Evolutionary conservation across 129 eudicot genomes (phyloP), one percentile per base, ranked within the genome.

Genomic region (Pulicaria dysenterica): DNA sequence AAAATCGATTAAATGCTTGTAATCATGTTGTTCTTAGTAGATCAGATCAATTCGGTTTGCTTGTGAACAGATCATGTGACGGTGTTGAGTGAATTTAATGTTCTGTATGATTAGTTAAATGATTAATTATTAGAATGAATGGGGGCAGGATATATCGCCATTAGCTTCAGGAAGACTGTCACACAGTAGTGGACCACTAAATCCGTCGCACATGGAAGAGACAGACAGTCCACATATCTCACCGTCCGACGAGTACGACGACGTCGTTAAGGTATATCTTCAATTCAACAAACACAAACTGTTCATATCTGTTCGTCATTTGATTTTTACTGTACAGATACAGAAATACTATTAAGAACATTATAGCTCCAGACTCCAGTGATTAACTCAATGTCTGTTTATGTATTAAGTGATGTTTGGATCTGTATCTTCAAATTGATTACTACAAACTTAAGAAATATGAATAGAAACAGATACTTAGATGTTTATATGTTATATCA

Each of bases 131-230:
- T 55, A n/a, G 2, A 46, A 75, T 56, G 43, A 50, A 57, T 66
- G 37, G 15, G 24, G 59, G 73, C 83, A 95, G 99, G 99, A 95
- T 58, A 85, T 95, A 41, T 95, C 97, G n/a, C 99, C 99, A 62
- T 67, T 95, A 73, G 91, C 97, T 36, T 95, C 99, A 6, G 99
- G 99, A 56, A 95, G 99, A 75, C 86, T 89, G 9, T 95, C 99
- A 37, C 97, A 91, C 44, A 91, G 97, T 64, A 91, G 97, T 15
- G 97, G 97, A 58, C 97, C 97, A 50, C 69, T 91, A 75, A 91
- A 91, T 63, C 94, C 88, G 8, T 82, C 80, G 9, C 86, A 86
- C 74, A 73, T 85, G 57, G 97, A 91, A 72, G 94, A 85, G 43
- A 80, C 71, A 14, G 97, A 88, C 14, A 79, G 92, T 51, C 97